phyloP scores from a whole-genome alignment of 208 protist genomes.

The Histomonas meleagridis region DNA sequence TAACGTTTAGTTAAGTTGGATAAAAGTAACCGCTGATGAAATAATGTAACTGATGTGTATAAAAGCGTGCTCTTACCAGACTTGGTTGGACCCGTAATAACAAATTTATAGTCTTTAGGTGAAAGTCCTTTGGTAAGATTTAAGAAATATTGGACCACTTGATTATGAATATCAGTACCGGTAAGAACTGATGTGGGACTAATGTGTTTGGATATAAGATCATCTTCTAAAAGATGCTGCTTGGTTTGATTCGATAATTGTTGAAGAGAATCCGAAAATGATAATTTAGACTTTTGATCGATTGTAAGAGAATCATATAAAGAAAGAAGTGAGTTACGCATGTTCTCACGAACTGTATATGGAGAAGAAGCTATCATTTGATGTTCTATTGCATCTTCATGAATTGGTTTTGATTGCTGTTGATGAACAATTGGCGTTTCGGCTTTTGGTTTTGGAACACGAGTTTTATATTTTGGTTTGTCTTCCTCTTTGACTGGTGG shows the following conservation, averaged over 20 bases:
- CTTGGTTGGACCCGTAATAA: background rate
- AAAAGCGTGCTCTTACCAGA: constrained; percentile 2
- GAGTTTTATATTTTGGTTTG: background rate
- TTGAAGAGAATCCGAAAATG: background rate
- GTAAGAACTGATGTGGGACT: background rate
- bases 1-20: background rate
- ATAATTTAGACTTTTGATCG: background rate
- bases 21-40: background rate
- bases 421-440: background rate
- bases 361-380: background rate
- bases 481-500: background rate
- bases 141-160: background rate
- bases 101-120: background rate
- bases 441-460: background rate
- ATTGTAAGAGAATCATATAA: background rate
- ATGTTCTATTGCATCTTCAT: background rate
- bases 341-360: background rate
- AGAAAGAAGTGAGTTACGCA: background rate
- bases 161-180: background rate
- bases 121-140: background rate
- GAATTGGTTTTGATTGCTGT: background rate
- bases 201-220: background rate
- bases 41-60: background rate
- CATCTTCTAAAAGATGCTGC: background rate
- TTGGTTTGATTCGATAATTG: background rate